Base-by-base conservation (phyloP, 1,284 basidiomycete species). In the Leccinum fallax region DNA sequence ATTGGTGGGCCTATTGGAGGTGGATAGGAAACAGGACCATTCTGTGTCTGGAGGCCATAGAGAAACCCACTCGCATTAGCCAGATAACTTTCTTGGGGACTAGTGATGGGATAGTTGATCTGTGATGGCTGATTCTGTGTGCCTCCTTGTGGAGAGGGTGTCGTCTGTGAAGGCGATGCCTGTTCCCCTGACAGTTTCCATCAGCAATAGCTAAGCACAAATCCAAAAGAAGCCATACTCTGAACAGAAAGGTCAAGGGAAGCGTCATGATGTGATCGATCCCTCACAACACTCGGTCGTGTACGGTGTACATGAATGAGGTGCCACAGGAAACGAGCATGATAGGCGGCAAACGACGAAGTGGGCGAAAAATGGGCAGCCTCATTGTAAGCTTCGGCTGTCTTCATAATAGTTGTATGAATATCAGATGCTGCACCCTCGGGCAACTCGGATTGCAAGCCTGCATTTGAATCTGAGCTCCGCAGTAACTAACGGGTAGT, bases 361-460 rank as follows among this genome's bases (percentile, higher is more conserved):
- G 83, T 82, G 19, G 83, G 82, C n/a, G 85, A 86, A 62, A 84
- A 75, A 49, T 80, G 75, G 6, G 88, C 86, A 4, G 88, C 88
- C 60, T 87, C 86, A 57, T 86, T 80, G 70, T 92, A 93, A 0
- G 90, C 89, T 67, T 90, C 86, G 13, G 90, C 88, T 2, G 89
- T 86, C 66, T 83, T 81, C 46, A 80, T 78, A 65, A 93, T 91
- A 13, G 85, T 76, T 7, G 74, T 68, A 68, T 92, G 83, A 32
- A 92, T 89, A 60, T 89, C 84, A 56, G 83, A 77, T 26, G 80
- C 79, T 51, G 84, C 85, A 54, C 81, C 81, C 61, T 85, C 82
- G 54, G 81, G 80, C 53, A 91, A 76, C 66, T 86, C 83, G 4
- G 71, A 67, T 57, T 82, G 74, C 46, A 73, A 51, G 62, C 85